phyloP scores from a whole-genome alignment of 2,329 filamentous ascomycete genomes.

The Ophiocordyceps sinensis region DNA sequence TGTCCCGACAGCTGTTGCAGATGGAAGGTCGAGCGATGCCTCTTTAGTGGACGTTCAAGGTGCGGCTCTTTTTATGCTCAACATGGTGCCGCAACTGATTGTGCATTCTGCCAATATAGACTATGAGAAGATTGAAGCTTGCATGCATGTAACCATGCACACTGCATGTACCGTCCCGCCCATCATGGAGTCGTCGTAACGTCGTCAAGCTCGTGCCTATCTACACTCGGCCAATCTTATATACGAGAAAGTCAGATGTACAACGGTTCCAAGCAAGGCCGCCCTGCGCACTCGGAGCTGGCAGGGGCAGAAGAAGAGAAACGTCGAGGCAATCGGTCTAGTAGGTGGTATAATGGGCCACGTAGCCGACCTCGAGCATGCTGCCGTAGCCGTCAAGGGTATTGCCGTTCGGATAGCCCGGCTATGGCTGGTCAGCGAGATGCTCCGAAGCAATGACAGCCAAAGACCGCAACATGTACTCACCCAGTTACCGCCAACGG shows the following conservation, averaged over 20 bases:
- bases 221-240: not conserved
- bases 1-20: not conserved
- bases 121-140: no score
- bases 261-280: not conserved
- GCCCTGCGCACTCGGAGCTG: not conserved
- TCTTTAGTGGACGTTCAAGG: no score
- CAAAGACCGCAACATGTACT: constrained; percentile 9
- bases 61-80: no score
- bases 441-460: not conserved
- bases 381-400: constrained; percentile 30
- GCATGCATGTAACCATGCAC: no score
- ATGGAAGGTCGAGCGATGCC: no score
- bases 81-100: no score
- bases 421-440: constrained; percentile 16
- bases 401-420: constrained; percentile 30
- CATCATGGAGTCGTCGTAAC: not conserved
- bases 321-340: not conserved
- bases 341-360: constrained; percentile 23
- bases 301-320: constrained; percentile 1
- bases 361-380: constrained; percentile 38
- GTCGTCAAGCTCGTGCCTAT: not conserved
- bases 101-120: no score
- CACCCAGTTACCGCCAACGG: constrained; percentile 39
- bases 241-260: constrained; percentile 4
- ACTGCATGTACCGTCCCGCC: no score